Percentiles rank a stretch among this genome's conserved stretches.
Conservation (phyloP, 2,329 filamentous ascomycete genomes). For the Sporothrix mexicana region DNA sequence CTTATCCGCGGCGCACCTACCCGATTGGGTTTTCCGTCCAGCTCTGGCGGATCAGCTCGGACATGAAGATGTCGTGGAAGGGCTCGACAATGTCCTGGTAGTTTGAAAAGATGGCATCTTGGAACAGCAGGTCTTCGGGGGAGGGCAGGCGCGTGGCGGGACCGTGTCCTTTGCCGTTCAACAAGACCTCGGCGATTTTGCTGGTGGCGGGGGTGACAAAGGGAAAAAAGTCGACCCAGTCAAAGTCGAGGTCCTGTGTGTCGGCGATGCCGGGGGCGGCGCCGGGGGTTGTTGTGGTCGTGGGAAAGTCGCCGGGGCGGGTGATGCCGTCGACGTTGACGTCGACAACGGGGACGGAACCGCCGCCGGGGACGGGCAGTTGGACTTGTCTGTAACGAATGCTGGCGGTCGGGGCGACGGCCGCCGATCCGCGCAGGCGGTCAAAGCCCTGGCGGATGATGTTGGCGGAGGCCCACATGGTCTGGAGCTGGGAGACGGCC, state of each 20-base stretch:
- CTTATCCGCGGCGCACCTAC: background rate
- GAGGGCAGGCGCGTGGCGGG: constrained; percentile 26
- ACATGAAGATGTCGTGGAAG: constrained; percentile 25
- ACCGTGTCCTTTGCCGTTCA: constrained; percentile 24
- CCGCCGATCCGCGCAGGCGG: background rate
- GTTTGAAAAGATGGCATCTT: constrained; percentile 25
- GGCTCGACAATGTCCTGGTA: constrained; percentile 27
- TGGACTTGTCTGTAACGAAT: constrained; percentile 4
- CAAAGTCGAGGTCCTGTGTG: constrained; percentile 15
- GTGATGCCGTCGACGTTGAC: background rate
- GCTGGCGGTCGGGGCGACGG: background rate
- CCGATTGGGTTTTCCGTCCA: background rate
- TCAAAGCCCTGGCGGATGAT: constrained; percentile 27
- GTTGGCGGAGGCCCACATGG: constrained; percentile 28
- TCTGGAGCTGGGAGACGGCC: constrained; percentile 14
- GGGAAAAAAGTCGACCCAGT: constrained; percentile 28
- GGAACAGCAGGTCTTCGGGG: constrained; percentile 12
- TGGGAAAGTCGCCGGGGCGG: background rate
- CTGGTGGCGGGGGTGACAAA: constrained; percentile 29
- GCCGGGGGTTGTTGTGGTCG: background rate
- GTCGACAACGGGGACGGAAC: background rate
- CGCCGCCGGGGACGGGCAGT: background rate
- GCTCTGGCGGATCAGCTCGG: constrained; percentile 23
- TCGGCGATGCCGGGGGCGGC: background rate
- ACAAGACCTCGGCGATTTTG: constrained; percentile 22